These are phyloP conservation scores for Arabidopsis thaliana DNA, from an alignment of 345 rosid species.

Conservation along the genomic window TAIR10.1 NC_003070.9:6979501-6980000, in stretches of 20 bases:
- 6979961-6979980: constrained; percentile 17
- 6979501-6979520: constrained; percentile 52
- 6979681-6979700: constrained; percentile 47
- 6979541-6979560: constrained; percentile 58
- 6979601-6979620: constrained; percentile 53
- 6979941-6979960: constrained; percentile 19
- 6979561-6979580: constrained; percentile 44
- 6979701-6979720: constrained; percentile 57
- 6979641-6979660: constrained; percentile 43
- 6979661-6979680: constrained; percentile 53
- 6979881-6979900: constrained; percentile 30
- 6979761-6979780: background rate
- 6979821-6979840: constrained; percentile 33
- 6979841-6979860: background rate
- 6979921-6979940: constrained; percentile 27
- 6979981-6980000: constrained; percentile 6
- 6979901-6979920: constrained; percentile 32
- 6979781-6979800: background rate
- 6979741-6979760: background rate
- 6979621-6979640: constrained; percentile 41
- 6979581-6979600: constrained; percentile 56
- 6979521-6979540: constrained; percentile 68
- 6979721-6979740: constrained; percentile 3
- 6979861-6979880: constrained; percentile 16
- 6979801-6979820: constrained; percentile 28